Base-by-base conservation (phyloP, 2,329 filamentous ascomycete genomes). In the Aureobasidium sp. region DNA sequence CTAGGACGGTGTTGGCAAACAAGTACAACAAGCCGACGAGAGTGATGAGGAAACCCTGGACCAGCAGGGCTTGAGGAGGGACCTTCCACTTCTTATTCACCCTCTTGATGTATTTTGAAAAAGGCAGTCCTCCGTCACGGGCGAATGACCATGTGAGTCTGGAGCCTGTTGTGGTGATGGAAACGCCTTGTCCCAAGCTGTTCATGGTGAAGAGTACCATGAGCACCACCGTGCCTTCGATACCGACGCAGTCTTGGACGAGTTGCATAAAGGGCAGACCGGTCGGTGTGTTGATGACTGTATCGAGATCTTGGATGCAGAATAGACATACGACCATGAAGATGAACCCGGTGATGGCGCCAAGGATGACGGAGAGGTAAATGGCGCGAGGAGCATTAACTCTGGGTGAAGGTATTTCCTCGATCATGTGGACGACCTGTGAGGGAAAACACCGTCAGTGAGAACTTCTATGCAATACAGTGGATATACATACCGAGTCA, bases 211-310 rank as follows among this genome's bases (percentile, higher is more conserved):
- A 80, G 0, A 81, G 65, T 0, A 71, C 67, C 19, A 80, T 62
- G 6, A 80, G 66, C 0, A 70, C 69, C 1, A 71, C 69, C 10
- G 29, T 75, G 72, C 70, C 71, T 2, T 70, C 63, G 16, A 72
- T 76, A 1, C 71, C 65, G 2, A 77, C 76, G 1, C 73, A 74
- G 30, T 79, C 71, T 56, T 71, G 71, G 55, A 81, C 81, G 19
- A 82, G 73, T 45, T 80, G 71, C 60, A 84, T 81, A 57, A 81
- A 81, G 0, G 81, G 79, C 42, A 78, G 79, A 1, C 72, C 73
- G 0, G 77, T 78, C 0, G 70, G 68, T 0, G 71, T 72, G 0
- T 64, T 63, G 3, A 78, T 62, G 0, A 75, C 70, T 0, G 61
- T 62, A 10, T 74, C 68, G 10, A 78, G 64, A 53, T 81, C 71